phyloP scores from a whole-genome alignment of 495 filamentous ascomycete species.

The Penicillium pancosmium region DNA sequence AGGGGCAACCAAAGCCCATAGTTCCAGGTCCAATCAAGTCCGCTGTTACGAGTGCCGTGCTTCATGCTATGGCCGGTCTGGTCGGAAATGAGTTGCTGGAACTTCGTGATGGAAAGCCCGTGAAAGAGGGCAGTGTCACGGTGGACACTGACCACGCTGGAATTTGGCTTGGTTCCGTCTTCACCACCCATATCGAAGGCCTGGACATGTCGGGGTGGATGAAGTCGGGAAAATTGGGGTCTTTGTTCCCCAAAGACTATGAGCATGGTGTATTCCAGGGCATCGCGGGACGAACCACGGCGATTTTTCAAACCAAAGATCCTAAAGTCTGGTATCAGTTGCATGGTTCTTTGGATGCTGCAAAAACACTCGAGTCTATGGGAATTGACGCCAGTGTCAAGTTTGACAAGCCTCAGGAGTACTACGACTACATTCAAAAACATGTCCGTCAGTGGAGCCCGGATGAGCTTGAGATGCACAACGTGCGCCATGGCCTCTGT shows the following conservation, averaged over 20 bases:
- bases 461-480: constrained; percentile 41
- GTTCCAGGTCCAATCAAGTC: constrained; percentile 31
- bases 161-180: constrained; percentile 32
- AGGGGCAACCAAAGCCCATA: constrained; percentile 26
- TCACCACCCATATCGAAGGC: constrained; percentile 24
- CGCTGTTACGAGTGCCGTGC: constrained; percentile 28
- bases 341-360: constrained; percentile 34
- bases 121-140: constrained; percentile 14
- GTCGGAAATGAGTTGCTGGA: constrained; percentile 34
- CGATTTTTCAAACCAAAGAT: constrained; percentile 33
- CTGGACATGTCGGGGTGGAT: constrained; percentile 17
- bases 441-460: constrained; percentile 31
- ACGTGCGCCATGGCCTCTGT: constrained; percentile 31
- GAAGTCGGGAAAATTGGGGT: constrained; percentile 14
- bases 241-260: constrained; percentile 23
- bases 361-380: constrained; percentile 24
- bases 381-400: constrained; percentile 26
- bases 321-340: constrained; percentile 35
- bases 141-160: constrained; percentile 35
- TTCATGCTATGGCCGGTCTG: constrained; percentile 34
- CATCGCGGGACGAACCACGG: constrained; percentile 25
- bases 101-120: constrained; percentile 23
- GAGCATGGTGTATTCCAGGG: constrained; percentile 29
- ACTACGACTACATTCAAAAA: constrained; percentile 24
- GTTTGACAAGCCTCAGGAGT: background rate